Percentiles rank a stretch among this genome's conserved stretches.
Evolutionary conservation across 139 green algal species (phyloP).

Genomic region (Picochlorum sp.): DNA sequence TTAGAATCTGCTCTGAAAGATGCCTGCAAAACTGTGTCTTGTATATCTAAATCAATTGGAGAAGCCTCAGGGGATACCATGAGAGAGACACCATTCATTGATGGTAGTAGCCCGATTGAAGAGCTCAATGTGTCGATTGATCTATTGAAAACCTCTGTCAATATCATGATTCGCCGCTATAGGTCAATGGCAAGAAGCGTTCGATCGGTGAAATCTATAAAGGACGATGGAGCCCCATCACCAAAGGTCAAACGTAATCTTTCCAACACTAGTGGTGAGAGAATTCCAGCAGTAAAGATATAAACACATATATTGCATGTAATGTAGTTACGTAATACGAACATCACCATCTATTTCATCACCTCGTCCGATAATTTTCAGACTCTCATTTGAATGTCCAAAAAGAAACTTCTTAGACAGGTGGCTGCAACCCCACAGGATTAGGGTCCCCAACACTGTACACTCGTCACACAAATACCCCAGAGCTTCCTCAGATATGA

Average conservation of each 20-base stretch:
- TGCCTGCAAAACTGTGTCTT: background rate
- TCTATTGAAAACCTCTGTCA: background rate
- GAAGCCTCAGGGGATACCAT: background rate
- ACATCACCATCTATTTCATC: slow-evolving; percentile 1
- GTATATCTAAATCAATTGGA: background rate
- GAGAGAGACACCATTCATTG: background rate
- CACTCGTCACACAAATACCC: slow-evolving; percentile 45
- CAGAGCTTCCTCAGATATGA: slow-evolving; percentile 23
- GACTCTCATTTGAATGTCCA: slow-evolving; percentile 31
- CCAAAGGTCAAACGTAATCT: too few relatives aligned
- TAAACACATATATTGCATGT: background rate
- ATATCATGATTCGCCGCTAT: background rate
- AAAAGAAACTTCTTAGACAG: slow-evolving; percentile 31
- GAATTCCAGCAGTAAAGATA: background rate
- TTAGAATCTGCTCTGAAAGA: background rate
- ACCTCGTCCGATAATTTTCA: slow-evolving; percentile 24
- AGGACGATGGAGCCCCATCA: too few relatives aligned
- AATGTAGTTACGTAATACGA: slow-evolving; percentile 1
- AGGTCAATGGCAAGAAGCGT: slow-evolving; percentile 1
- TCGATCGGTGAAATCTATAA: background rate
- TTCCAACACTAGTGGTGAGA: background rate
- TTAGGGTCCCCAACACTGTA: slow-evolving; percentile 8
- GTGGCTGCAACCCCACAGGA: slow-evolving; percentile 30
- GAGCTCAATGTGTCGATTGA: background rate
- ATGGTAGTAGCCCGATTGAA: background rate